Base-by-base conservation (phyloP, 2,329 filamentous ascomycete species). In the Coniosporium tulheliwenetii region DNA sequence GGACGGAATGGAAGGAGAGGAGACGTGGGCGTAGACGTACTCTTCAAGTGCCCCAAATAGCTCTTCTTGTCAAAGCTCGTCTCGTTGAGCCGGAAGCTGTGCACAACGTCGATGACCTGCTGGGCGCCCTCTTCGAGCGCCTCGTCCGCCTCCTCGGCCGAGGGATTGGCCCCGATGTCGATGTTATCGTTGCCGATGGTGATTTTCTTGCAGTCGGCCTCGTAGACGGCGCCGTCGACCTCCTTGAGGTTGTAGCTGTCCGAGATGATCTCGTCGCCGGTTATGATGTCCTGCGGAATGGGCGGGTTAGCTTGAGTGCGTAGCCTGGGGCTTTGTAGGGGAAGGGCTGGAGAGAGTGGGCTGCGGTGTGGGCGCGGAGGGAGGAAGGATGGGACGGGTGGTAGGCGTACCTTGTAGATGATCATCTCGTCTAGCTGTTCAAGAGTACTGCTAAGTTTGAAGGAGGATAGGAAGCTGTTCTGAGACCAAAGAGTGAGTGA, bases 91-190 rank as follows among this genome's bases (percentile, higher is more conserved):
- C 85, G 85, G 81, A 96, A 96, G 55, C 84, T 83, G 72, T 87
- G 71, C 61, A 93, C 75, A 48, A 96, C 79, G 68, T 98, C 87
- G 73, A 93, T 93, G 69, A 95, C 87, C 60, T 77, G 77, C 66
- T 79, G 64, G 44, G 65, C 62, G 38, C 52, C 41, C 54, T 93
- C 85, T 39, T 93, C 87, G 53, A 78, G 53, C 49, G 63, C 81
- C 54, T 87, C 85, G 0, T 68, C 69, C 0, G 46, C 52, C 61
- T 82, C 89, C 71, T 96, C 91, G 47, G 91, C 87, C 54, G 89
- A 96, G 54, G 91, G 84, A 68, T 98, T 98, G 72, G 87, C 91
- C 64, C 91, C 91, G 56, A 74, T 91, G 64, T 91, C 82, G 59
- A 93, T 77, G 50, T 73, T 64, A 59, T 89, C 77, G 48, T 64